Percentiles rank a stretch among this genome's conserved stretches.
phyloP scores from a whole-genome alignment of 202 grass and related monocot species.

The Digitaria exilis region DNA sequence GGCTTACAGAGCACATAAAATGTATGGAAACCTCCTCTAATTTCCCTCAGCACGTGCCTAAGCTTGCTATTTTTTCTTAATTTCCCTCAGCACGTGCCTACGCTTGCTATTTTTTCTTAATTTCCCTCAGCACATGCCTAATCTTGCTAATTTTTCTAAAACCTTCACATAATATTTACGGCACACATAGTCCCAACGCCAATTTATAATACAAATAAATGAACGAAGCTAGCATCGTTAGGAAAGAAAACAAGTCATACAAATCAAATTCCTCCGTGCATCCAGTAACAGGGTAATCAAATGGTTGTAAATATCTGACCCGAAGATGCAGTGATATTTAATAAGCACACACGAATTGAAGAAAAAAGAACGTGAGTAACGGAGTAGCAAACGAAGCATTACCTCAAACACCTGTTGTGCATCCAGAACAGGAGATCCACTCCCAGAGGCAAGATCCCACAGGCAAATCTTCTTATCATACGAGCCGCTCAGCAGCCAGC shows the following conservation, averaged over 20 bases:
- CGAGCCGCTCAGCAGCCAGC: constrained; percentile 81
- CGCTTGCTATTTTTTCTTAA: too few relatives aligned
- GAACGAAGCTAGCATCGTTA: neutral
- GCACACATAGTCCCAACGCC: neutral
- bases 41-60: too few relatives aligned
- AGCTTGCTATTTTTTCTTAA: too few relatives aligned
- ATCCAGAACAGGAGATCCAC: constrained; percentile 52
- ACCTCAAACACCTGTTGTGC: constrained; percentile 87
- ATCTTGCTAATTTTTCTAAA: neutral
- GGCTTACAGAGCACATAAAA: neutral
- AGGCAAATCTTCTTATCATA: constrained; percentile 96
- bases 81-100: too few relatives aligned
- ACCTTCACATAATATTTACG: neutral
- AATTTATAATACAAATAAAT: neutral
- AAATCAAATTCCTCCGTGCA: neutral
- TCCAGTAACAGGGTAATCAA: neutral
- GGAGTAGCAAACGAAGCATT: constrained; percentile 35
- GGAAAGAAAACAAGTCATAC: neutral
- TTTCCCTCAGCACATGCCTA: neutral
- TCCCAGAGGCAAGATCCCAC: constrained; percentile 66
- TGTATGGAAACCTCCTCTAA: neutral
- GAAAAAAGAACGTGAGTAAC: neutral
- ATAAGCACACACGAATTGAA: neutral
- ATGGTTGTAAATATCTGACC: neutral
- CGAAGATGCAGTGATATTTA: neutral